These are phyloP conservation scores for Neofusicoccum sp. DNA, from an alignment of 2,329 filamentous ascomycete genomes.

Conservation along the genomic window DNA sequence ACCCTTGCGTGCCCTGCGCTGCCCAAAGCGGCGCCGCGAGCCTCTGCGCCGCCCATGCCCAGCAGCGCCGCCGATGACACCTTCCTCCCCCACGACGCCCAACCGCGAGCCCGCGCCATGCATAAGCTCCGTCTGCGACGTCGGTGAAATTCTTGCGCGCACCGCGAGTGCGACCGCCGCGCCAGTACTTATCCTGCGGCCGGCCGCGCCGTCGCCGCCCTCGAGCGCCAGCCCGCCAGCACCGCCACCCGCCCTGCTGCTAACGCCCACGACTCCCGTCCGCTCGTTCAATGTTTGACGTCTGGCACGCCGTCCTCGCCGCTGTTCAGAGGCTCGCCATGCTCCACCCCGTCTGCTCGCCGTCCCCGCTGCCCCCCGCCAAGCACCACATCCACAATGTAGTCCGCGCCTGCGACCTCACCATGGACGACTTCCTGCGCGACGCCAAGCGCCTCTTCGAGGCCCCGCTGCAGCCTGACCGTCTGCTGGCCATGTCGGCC, in stretches of 20 bases:
- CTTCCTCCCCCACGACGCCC: constrained; percentile 31
- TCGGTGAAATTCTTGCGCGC: constrained; percentile 29
- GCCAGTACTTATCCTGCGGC: too few species aligned
- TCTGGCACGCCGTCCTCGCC: constrained; percentile 8
- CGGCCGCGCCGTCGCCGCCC: too few species aligned
- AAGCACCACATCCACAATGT: constrained; percentile 38
- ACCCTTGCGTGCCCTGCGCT: constrained; percentile 13
- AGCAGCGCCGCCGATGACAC: constrained; percentile 41
- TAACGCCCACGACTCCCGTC: background rate
- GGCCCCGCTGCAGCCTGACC: constrained; percentile 44
- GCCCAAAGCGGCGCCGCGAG: background rate
- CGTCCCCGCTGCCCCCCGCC: constrained; percentile 35
- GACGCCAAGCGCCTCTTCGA: constrained; percentile 49
- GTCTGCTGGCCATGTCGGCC: constrained; percentile 48
- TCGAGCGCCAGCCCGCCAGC: background rate
- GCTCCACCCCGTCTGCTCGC: constrained; percentile 38
- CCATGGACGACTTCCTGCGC: constrained; percentile 51
- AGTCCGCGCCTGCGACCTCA: constrained; percentile 44
- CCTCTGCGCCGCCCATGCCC: background rate
- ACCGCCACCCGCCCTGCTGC: background rate
- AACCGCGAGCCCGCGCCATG: constrained; percentile 32
- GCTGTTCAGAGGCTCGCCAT: constrained; percentile 28
- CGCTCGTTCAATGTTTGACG: background rate
- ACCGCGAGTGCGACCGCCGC: background rate
- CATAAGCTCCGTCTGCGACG: constrained; percentile 41